Evolutionary conservation across 768 basidiomycete species (phyloP).

Genomic region (Mycena pura): DNA sequence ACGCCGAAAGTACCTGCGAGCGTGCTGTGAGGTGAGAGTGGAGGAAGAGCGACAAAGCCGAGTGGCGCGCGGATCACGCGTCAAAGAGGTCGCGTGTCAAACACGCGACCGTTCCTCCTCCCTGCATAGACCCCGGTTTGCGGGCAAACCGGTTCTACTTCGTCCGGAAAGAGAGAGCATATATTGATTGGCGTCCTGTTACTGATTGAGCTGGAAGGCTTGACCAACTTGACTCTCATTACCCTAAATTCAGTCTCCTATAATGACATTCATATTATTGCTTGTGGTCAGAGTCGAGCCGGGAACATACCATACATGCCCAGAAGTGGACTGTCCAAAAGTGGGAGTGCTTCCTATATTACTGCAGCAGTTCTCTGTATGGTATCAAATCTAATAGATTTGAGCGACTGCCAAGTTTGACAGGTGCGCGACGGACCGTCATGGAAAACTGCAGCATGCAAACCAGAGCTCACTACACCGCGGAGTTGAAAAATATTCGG

Average conservation of each 20-base stretch:
- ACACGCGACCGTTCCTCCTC: no score
- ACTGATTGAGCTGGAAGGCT: background rate
- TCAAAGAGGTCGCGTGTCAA: no score
- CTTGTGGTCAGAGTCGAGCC: background rate
- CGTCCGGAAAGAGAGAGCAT: background rate
- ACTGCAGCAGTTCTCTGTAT: background rate
- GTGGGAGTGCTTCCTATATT: background rate
- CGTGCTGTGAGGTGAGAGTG: no score
- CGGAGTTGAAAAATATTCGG: background rate
- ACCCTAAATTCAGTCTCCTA: constrained; percentile 2
- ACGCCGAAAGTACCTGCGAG: no score
- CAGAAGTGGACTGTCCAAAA: background rate
- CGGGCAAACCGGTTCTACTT: no score
- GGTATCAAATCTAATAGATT: background rate
- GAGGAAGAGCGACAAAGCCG: no score
- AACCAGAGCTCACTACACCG: background rate
- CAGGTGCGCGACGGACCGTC: background rate
- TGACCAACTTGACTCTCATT: background rate
- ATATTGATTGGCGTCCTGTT: background rate
- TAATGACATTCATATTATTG: background rate
- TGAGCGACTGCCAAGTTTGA: background rate
- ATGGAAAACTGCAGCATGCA: constrained; percentile 4
- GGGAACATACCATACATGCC: background rate
- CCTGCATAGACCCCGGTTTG: no score
- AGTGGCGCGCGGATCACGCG: no score